phyloP scores from a whole-genome alignment of 1,284 basidiomycete genomes.

The Entoloma clypeatum region DNA sequence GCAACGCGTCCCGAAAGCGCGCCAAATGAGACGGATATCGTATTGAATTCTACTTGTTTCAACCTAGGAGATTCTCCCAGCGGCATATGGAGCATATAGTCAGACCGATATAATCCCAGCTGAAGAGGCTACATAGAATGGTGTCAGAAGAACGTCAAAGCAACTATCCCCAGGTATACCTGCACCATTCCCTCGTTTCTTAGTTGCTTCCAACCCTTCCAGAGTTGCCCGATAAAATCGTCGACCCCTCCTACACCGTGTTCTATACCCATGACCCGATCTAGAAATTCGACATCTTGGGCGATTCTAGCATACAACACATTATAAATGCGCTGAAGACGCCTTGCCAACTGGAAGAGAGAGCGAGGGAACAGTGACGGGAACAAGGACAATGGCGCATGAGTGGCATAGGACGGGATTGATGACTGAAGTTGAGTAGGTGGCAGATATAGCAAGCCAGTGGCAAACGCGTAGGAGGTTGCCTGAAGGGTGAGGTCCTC shows the following conservation, averaged over 20 bases:
- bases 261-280: conserved; percentile 76
- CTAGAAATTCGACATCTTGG: conserved; percentile 76
- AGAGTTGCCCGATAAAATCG: conserved; percentile 82
- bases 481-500: conserved; percentile 61
- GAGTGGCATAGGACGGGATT: conserved; percentile 70
- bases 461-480: conserved; percentile 81
- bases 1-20: conserved; percentile 72
- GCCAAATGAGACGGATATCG: conserved; percentile 92
- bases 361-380: conserved; percentile 83
- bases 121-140: conserved; percentile 62
- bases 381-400: conserved; percentile 86
- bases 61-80: conserved; percentile 46
- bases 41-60: conserved; percentile 99
- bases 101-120: conserved; percentile 92
- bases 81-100: conserved; percentile 85
- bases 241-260: conserved; percentile 80
- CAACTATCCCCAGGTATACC: conserved; percentile 23
- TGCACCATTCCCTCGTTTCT: conserved; percentile 54
- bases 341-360: conserved; percentile 66
- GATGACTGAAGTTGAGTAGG: conserved; percentile 42
- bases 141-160: not conserved
- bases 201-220: conserved; percentile 80
- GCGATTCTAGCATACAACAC: conserved; percentile 83
- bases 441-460: conserved; percentile 83
- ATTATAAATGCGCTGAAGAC: conserved; percentile 81